Conservation (phyloP, 1,284 basidiomycete species). For the Neotropicomus parvogracilis region DNA sequence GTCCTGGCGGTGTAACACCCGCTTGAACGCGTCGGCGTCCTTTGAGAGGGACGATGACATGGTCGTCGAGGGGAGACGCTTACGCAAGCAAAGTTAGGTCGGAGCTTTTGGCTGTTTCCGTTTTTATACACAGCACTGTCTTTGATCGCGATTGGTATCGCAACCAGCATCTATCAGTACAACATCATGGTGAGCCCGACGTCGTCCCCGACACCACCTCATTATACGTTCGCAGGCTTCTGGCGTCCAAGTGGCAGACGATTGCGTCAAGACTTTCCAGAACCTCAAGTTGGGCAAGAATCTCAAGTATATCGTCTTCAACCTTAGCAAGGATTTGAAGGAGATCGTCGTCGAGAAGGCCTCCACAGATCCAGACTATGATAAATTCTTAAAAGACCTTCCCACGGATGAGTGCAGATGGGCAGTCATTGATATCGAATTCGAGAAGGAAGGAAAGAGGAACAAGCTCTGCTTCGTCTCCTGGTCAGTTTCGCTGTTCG, state of each 20-base stretch:
- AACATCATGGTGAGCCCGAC: conserved; percentile 22
- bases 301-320: conserved; percentile 86
- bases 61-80: conserved; percentile 18
- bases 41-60: conserved; percentile 65
- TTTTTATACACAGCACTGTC: conserved; percentile 6
- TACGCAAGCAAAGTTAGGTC: conserved; percentile 30
- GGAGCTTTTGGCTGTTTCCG: conserved; percentile 24
- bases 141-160: conserved; percentile 25
- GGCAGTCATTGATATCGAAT: conserved; percentile 93
- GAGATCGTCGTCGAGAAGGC: conserved; percentile 78
- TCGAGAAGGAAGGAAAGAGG: conserved; percentile 73
- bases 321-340: conserved; percentile 59
- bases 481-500: conserved; percentile 54
- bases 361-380: conserved; percentile 52
- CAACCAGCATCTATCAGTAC: conserved; percentile 18
- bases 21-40: conserved; percentile 67
- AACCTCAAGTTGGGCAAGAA: conserved; percentile 83
- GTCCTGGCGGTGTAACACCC: conserved; percentile 56
- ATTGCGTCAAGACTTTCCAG: conserved; percentile 66
- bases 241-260: conserved; percentile 62
- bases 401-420: conserved; percentile 80
- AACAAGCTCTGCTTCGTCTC: conserved; percentile 89
- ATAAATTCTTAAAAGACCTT: conserved; percentile 74
- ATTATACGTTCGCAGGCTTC: conserved; percentile 58
- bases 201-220: not conserved